Conservation (phyloP, 441 rosid species). For the Pelargonium australe region DNA sequence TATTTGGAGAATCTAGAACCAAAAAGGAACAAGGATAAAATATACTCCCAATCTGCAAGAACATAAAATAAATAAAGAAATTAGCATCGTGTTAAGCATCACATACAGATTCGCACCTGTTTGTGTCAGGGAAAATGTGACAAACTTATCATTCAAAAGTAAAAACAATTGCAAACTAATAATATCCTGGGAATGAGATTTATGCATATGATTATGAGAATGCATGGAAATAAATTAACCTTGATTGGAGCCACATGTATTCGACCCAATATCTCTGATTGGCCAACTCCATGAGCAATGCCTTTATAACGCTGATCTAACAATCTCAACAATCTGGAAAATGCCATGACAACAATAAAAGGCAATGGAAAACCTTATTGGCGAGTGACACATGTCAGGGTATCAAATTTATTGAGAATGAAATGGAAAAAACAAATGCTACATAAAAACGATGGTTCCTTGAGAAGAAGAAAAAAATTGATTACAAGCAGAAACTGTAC, state of each 20-base stretch:
- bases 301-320: conserved; percentile 87
- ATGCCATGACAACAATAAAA: conserved; percentile 12
- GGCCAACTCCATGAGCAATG: conserved; percentile 98
- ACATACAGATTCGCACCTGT: not conserved
- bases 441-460: not conserved
- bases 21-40: conserved; percentile 87
- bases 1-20: conserved; percentile 89
- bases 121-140: not conserved
- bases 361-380: not conserved
- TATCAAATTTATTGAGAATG: not conserved
- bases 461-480: not conserved
- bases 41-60: conserved; percentile 67
- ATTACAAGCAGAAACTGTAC: conserved; percentile 3
- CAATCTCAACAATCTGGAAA: conserved; percentile 74
- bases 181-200: not conserved
- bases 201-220: not conserved
- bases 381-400: not conserved
- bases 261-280: conserved; percentile 89
- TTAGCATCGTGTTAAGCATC: not conserved
- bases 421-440: not conserved
- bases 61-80: conserved; percentile 16
- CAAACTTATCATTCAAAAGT: not conserved
- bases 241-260: conserved; percentile 96
- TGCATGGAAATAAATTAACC: conserved; percentile 31
- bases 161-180: not conserved